Conservation (phyloP, 176 grass and related monocot species). For the Puccinellia tenuiflora region DNA sequence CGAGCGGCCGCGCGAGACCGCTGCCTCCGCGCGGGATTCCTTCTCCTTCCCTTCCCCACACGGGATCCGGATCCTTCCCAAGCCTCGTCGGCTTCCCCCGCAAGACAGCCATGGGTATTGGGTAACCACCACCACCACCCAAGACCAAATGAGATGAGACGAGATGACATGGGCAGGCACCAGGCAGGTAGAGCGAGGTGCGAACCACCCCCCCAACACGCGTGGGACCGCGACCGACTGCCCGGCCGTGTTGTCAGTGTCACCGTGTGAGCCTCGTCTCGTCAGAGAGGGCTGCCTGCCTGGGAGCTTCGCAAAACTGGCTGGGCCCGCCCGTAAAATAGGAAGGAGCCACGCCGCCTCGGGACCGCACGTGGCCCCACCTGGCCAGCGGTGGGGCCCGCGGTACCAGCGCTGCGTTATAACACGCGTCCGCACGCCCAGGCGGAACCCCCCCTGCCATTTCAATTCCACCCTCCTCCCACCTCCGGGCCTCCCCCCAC, state of each 20-base stretch:
- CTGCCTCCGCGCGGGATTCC: not conserved
- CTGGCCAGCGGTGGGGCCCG: not conserved
- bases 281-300: not conserved
- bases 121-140: too few relatives aligned
- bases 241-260: too few relatives aligned
- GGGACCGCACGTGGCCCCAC: not conserved
- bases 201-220: not conserved
- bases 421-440: not conserved
- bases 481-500: not conserved
- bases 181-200: not conserved
- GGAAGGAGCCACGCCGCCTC: constrained; percentile 25
- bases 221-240: not conserved
- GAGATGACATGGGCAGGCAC: too few relatives aligned
- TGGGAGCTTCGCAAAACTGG: not conserved
- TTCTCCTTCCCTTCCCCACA: not conserved
- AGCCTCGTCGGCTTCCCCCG: too few relatives aligned
- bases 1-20: not conserved
- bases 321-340: too few relatives aligned
- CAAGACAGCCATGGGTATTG: not conserved
- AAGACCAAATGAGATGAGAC: not conserved
- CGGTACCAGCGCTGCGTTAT: not conserved
- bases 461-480: not conserved
- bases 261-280: not conserved
- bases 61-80: not conserved
- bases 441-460: not conserved